These are phyloP conservation scores for Naumovozyma baii DNA, from an alignment of 805 yeast genomes.

Conservation along the genomic window DNA sequence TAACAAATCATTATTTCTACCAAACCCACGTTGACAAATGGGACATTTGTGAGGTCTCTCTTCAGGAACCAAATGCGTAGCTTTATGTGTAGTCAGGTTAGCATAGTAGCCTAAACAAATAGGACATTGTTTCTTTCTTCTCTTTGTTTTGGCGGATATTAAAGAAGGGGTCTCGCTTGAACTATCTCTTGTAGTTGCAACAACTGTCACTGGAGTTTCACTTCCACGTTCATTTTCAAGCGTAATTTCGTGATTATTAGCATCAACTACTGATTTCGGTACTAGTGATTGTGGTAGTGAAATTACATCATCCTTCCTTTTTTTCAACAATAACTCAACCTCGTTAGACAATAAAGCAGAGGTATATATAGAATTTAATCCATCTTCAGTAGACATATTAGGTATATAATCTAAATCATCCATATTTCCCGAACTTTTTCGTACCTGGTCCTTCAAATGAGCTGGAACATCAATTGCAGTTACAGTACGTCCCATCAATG, in stretches of 20 bases:
- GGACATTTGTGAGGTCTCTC: conserved; percentile 71
- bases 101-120: conserved; percentile 60
- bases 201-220: background rate
- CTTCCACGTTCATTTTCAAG: background rate
- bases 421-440: background rate
- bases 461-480: background rate
- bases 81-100: conserved; percentile 74
- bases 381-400: background rate
- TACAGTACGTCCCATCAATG: background rate
- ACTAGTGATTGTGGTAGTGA: background rate
- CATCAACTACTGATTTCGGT: background rate
- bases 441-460: background rate
- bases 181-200: no score
- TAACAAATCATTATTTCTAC: conserved; percentile 76
- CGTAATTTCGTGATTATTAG: background rate
- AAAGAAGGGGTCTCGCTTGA: no score
- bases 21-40: conserved; percentile 75
- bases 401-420: background rate
- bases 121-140: conserved; percentile 65
- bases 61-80: conserved; percentile 64
- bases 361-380: background rate
- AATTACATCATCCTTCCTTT: background rate
- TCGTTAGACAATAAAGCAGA: background rate
- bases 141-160: conserved; percentile 4
- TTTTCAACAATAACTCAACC: background rate